These are phyloP conservation scores for Vachellia pachyceras DNA, from an alignment of 306 rosid species.

Conservation along the genomic window DNA sequence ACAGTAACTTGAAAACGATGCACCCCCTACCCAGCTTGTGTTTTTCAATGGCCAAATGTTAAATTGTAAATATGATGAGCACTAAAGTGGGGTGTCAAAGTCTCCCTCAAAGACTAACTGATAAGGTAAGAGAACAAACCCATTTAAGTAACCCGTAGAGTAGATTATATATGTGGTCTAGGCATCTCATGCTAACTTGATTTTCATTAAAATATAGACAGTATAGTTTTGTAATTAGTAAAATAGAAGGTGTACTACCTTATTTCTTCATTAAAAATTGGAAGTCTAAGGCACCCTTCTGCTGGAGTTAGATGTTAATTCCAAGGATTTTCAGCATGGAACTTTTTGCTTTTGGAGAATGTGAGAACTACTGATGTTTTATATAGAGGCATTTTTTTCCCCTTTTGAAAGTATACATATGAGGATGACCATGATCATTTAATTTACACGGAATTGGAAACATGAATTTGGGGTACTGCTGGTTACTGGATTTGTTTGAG, in stretches of 20 bases:
- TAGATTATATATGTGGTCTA: not conserved
- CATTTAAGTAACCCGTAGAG: not conserved
- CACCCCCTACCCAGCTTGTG: conserved; percentile 21
- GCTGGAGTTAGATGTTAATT: conserved; percentile 29
- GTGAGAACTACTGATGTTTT: conserved; percentile 1
- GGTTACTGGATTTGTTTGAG: not conserved
- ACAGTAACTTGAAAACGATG: conserved; percentile 28
- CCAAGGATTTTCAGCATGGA: conserved; percentile 5
- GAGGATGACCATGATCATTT: conserved; percentile 28
- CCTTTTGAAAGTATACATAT: not conserved
- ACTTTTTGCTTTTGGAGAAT: conserved; percentile 18
- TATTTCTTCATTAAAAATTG: conserved; percentile 12
- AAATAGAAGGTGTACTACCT: conserved; percentile 27
- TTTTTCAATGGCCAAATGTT: not conserved
- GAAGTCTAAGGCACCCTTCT: conserved; percentile 25
- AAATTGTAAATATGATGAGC: not conserved
- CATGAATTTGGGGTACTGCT: conserved; percentile 8
- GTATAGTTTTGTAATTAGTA: conserved; percentile 5
- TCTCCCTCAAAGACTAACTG: not conserved
- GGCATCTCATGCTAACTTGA: not conserved
- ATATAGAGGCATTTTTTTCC: not conserved
- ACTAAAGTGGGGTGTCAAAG: not conserved
- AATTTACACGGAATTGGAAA: conserved; percentile 22
- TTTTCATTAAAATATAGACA: not conserved
- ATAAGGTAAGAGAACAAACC: not conserved